These are phyloP conservation scores for Akebia trifoliata DNA, from an alignment of 164 flowering plant species.

Conservation along the genomic window DNA sequence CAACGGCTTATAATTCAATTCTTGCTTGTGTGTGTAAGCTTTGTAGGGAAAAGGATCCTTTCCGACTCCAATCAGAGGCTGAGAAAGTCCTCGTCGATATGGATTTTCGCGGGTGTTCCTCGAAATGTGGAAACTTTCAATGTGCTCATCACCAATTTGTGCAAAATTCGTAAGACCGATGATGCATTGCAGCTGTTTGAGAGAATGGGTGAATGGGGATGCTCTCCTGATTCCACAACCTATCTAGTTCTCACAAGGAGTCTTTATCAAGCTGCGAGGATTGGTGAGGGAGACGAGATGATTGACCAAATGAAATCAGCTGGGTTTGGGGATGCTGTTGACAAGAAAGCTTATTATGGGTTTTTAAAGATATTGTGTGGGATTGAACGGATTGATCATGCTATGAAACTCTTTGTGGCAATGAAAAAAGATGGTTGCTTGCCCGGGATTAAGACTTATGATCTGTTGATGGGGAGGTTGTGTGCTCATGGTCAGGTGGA, in stretches of 20 bases:
- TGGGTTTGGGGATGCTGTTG: constrained; percentile 55
- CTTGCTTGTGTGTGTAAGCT: constrained; percentile 89
- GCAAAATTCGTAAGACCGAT: constrained; percentile 73
- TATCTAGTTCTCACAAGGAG: constrained; percentile 59
- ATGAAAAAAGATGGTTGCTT: constrained; percentile 79
- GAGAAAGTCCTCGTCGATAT: constrained; percentile 70
- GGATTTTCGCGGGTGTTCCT: constrained; percentile 82
- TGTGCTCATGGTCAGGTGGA: constrained; percentile 61
- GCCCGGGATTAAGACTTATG: constrained; percentile 76
- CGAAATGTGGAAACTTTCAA: constrained; percentile 80
- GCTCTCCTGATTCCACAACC: constrained; percentile 59
- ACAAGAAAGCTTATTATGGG: constrained; percentile 62
- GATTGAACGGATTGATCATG: constrained; percentile 91
- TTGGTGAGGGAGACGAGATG: constrained; percentile 95
- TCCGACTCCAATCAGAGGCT: constrained; percentile 54
- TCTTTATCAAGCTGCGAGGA: constrained; percentile 92
- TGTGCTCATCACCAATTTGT: constrained; percentile 66
- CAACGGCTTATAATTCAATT: constrained; percentile 63
- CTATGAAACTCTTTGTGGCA: constrained; percentile 64
- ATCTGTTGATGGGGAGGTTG: constrained; percentile 68
- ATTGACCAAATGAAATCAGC: constrained; percentile 85
- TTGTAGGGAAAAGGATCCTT: constrained; percentile 78
- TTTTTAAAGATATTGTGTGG: constrained; percentile 85
- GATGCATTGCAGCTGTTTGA: constrained; percentile 65
- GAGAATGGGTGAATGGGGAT: constrained; percentile 92